Base-by-base conservation (phyloP, 352 stramenopile species). In the Phytophthora pini region DNA sequence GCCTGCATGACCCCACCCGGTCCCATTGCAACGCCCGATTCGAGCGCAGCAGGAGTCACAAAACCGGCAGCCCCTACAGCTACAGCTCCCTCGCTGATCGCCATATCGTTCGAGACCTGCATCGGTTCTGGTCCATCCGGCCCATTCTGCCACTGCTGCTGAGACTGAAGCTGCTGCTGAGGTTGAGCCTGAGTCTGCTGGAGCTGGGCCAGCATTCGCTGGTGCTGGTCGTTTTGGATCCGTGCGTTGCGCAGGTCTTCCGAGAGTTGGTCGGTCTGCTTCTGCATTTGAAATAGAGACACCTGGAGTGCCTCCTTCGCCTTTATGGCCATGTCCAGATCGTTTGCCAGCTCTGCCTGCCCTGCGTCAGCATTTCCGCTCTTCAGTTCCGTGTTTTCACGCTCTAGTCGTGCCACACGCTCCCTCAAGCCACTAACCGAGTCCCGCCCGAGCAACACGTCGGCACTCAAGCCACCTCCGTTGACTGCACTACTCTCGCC, bases 311-410 rank as follows among this genome's bases (percentile, higher is more conserved):
- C 70, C 49, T 92, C 80, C 60, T 95, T 95, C 13, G 80, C 70
- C 52, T 90, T 91, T 2, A 90, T 44, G 5, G 84, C 84, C 66
- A 93, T 79, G 36, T 95, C 87, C n/a, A 93, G 61, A 58, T 95
- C 87, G 54, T 87, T 90, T 15, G 64, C 56, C 22, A 93, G 43
- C 6, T 88, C 72, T 6, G 81, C 72, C 43, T 83, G 61, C 29
- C 85, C 70, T 13, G 68, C 77, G 40, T 87, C 77, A 40, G 70
- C 78, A 12, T 75, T 80, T 2, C 77, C 77, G 31, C 68, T 75
- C 68, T 89, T 87, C 11, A 95, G 58, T 36, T 89, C 79, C 0
- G 74, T 56, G 22, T 94, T 94, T 60, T 95, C 87, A 29, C 82
- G 84, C 67, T 94, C 86, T 11, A 95, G 51, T 12, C 88, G 82